Percentiles rank a stretch among this genome's conserved stretches.
phyloP scores from a whole-genome alignment of 345 rosid genomes.

The Pelargonium nanum region DNA sequence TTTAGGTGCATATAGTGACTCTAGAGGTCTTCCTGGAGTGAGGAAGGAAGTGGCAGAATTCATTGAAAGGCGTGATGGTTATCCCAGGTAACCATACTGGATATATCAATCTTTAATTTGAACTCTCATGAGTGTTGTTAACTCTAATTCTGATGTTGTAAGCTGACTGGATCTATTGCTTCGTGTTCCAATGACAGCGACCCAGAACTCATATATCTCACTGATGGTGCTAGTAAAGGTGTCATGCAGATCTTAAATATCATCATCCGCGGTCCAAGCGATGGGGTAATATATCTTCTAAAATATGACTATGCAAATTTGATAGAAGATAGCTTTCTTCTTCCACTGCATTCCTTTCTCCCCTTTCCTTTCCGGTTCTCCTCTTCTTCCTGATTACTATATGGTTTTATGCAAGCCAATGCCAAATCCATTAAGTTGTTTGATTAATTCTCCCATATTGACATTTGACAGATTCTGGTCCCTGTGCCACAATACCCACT shows the following conservation, averaged over 20 bases:
- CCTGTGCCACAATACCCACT: conserved; percentile 99
- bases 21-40: conserved; percentile 83
- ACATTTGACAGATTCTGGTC: conserved; percentile 57
- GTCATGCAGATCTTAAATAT: conserved; percentile 91
- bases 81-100: conserved; percentile 64
- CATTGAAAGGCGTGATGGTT: conserved; percentile 88
- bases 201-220: conserved; percentile 89
- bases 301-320: not conserved
- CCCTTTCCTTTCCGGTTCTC: not conserved
- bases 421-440: not conserved
- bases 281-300: conserved; percentile 56
- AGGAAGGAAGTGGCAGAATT: conserved; percentile 94
- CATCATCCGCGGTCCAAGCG: conserved; percentile 71
- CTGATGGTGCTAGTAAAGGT: conserved; percentile 99
- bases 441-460: not conserved
- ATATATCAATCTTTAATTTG: conserved; percentile 3
- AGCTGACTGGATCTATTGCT: conserved; percentile 17
- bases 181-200: conserved; percentile 48
- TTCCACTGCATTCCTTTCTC: not conserved
- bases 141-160: conserved; percentile 2
- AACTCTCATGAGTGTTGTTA: not conserved
- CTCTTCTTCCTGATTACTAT: not conserved
- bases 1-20: conserved; percentile 95
- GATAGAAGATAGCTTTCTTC: no score
- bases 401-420: not conserved